Evolutionary conservation across 805 yeast genomes (phyloP).

Genomic region (Barnettozyma botsteinii): DNA sequence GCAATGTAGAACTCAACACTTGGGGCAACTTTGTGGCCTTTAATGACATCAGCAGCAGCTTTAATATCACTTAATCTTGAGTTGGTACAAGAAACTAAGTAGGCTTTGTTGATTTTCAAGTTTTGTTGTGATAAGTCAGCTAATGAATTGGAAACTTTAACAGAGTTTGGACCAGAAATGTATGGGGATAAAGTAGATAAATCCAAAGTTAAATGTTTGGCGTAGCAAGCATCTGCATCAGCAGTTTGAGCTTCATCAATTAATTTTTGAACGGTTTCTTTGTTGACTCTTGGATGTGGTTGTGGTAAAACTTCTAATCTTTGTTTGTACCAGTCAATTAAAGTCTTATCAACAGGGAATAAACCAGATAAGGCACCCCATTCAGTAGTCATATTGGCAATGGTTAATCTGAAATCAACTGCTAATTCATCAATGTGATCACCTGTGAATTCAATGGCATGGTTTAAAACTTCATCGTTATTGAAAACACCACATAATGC

Average conservation of each 20-base stretch:
- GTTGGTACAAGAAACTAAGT: conserved; percentile 96
- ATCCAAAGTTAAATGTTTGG: conserved; percentile 81
- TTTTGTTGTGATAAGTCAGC: conserved; percentile 66
- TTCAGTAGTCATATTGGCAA: conserved; percentile 97
- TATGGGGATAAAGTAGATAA: conserved; percentile 77
- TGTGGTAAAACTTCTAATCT: conserved; percentile 52
- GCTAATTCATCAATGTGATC: conserved; percentile 65
- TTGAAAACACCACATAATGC: conserved; percentile 92
- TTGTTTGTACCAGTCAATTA: conserved; percentile 71
- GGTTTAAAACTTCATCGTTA: conserved; percentile 87
- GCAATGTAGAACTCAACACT: conserved; percentile 96
- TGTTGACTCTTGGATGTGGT: conserved; percentile 80
- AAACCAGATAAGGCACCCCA: conserved; percentile 98
- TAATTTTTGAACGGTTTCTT: conserved; percentile 49
- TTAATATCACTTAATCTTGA: conserved; percentile 87
- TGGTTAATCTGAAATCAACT: conserved; percentile 81
- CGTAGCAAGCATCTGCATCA: conserved; percentile 78
- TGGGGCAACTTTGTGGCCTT: conserved; percentile 74
- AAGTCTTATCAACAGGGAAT: conserved; percentile 87
- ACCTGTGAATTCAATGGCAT: conserved; percentile 91
- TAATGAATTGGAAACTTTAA: conserved; percentile 79
- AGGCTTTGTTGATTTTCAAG: conserved; percentile 85
- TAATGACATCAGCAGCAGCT: conserved; percentile 87
- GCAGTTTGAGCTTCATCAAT: conserved; percentile 39
- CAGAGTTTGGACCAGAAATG: conserved; percentile 96